A percentile compares a stretch with the other conserved stretches of the same genome.
Conservation (phyloP, 2,329 filamentous ascomycete species). For the Fusarium ramigenum region DNA sequence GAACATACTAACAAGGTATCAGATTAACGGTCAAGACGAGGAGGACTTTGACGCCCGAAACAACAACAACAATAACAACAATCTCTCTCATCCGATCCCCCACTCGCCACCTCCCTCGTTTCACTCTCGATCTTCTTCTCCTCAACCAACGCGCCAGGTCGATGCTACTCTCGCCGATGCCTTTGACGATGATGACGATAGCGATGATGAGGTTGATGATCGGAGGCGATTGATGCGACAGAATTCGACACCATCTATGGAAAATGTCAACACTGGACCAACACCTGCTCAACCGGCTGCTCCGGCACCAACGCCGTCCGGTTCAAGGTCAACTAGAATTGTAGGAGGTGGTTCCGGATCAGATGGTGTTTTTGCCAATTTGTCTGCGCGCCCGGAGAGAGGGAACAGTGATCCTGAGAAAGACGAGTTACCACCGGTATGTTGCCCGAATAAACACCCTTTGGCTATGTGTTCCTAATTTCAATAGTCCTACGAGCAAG, state of each 20-base stretch:
- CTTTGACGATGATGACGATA: slow-evolving; percentile 84
- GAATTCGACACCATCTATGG: slow-evolving; percentile 51
- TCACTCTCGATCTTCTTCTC: slow-evolving; percentile 79
- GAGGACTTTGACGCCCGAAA: slow-evolving; percentile 54
- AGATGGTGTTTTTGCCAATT: slow-evolving; percentile 95
- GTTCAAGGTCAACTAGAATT: slow-evolving; percentile 56
- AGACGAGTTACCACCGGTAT: slow-evolving; percentile 92
- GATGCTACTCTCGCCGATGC: slow-evolving; percentile 90
- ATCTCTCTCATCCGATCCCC: slow-evolving; percentile 53
- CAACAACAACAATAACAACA: slow-evolving; percentile 40
- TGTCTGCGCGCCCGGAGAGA: slow-evolving; percentile 88
- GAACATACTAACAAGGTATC: slow-evolving; percentile 26
- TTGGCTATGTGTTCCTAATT: slow-evolving; percentile 46
- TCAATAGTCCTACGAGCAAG: slow-evolving; percentile 92
- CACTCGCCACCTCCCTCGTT: slow-evolving; percentile 83
- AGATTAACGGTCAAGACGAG: slow-evolving; percentile 69
- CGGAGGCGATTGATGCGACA: slow-evolving; percentile 86
- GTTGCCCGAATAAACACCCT: slow-evolving; percentile 50
- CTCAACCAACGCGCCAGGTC: slow-evolving; percentile 58
- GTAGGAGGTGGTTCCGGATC: slow-evolving; percentile 81
- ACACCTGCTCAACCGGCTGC: slow-evolving; percentile 21
- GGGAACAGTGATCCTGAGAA: slow-evolving; percentile 79
- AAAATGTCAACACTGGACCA: slow-evolving; percentile 32
- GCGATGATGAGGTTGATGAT: slow-evolving; percentile 78
- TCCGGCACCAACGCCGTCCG: slow-evolving; percentile 43